Evolutionary conservation across 1,139 yeast genomes (phyloP).

Genomic region (Hemisphaericaspora lyxosophila): DNA sequence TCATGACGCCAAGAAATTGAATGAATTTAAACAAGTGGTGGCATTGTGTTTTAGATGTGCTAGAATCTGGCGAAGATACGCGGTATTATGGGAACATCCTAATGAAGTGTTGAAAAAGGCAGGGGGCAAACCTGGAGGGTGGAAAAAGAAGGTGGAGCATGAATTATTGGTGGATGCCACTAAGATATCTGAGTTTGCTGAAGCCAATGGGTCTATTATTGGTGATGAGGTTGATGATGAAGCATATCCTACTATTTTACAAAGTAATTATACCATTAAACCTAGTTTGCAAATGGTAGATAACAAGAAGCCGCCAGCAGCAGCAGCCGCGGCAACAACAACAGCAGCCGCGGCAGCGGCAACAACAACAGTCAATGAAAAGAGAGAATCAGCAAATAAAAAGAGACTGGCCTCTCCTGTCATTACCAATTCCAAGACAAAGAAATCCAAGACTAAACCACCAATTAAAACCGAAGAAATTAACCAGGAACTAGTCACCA

Average conservation of each 20-base stretch:
- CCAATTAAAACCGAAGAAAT: slow-evolving; percentile 7
- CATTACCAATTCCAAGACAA: not conserved
- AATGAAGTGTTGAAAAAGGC: slow-evolving; percentile 58
- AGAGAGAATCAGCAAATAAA: not conserved
- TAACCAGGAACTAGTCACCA: slow-evolving; percentile 7
- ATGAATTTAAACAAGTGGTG: slow-evolving; percentile 28
- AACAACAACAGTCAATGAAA: slow-evolving; percentile 1
- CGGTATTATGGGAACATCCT: slow-evolving; percentile 86
- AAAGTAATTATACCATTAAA: not conserved
- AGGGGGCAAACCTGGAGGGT: slow-evolving; percentile 39
- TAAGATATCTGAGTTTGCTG: slow-evolving; percentile 51
- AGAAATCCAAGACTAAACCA: not conserved
- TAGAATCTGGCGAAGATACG: slow-evolving; percentile 86
- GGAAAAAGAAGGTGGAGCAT: slow-evolving; percentile 64
- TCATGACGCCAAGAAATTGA: slow-evolving; percentile 35
- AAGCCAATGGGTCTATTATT: slow-evolving; percentile 17
- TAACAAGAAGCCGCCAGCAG: slow-evolving; percentile 4
- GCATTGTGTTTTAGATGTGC: slow-evolving; percentile 90
- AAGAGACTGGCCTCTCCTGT: not conserved
- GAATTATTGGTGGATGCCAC: slow-evolving; percentile 72
- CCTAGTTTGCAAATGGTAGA: slow-evolving; percentile 4
- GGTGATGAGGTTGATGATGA: slow-evolving; percentile 13
- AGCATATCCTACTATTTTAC: not conserved
- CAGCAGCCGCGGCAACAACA: not conserved
- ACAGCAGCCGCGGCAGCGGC: slow-evolving; percentile 5